A percentile compares a stretch with the other conserved stretches of the same genome.
Conservation (phyloP, 805 yeast species). For the Dipodascopsis uninucleata region DNA sequence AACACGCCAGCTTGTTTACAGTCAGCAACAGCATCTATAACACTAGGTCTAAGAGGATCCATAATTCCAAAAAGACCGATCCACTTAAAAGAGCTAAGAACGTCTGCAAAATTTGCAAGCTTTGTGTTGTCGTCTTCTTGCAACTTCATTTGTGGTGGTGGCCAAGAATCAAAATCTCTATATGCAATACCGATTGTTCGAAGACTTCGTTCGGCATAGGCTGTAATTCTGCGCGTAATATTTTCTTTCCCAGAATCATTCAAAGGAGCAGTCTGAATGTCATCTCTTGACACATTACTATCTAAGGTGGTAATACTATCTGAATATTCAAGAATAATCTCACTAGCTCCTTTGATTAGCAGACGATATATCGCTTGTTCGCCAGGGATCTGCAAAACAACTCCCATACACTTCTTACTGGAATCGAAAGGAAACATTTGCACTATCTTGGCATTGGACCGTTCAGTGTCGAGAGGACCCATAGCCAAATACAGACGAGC, state of each 20-base stretch:
- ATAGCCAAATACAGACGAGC: constrained; percentile 56
- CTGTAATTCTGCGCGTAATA: constrained; percentile 45
- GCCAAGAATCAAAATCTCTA: constrained; percentile 67
- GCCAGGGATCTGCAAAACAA: constrained; percentile 51
- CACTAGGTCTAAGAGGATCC: constrained; percentile 91
- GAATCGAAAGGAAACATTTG: constrained; percentile 90
- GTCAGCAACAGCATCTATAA: constrained; percentile 77
- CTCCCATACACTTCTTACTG: constrained; percentile 86
- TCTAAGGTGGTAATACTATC: constrained; percentile 26
- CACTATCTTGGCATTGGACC: constrained; percentile 47
- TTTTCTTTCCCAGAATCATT: constrained; percentile 26
- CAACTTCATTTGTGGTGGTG: constrained; percentile 48
- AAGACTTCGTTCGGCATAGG: constrained; percentile 72
- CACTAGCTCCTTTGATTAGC: constrained; percentile 91
- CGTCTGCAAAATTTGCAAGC: constrained; percentile 20
- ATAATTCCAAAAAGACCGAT: constrained; percentile 87
- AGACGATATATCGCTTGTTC: constrained; percentile 48
- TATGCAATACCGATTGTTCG: constrained; percentile 89
- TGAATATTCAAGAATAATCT: constrained; percentile 58
- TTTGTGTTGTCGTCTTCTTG: constrained; percentile 28
- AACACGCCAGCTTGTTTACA: constrained; percentile 90
- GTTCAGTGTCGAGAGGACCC: constrained; percentile 46
- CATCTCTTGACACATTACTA: constrained; percentile 25
- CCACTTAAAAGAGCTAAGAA: constrained; percentile 43
- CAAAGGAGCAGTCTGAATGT: constrained; percentile 1